Percentiles rank a stretch among this genome's conserved stretches.
Evolutionary conservation across 2,329 filamentous ascomycete species (phyloP).

Genomic region (Stagonosporopsis cucurbitacearum): DNA sequence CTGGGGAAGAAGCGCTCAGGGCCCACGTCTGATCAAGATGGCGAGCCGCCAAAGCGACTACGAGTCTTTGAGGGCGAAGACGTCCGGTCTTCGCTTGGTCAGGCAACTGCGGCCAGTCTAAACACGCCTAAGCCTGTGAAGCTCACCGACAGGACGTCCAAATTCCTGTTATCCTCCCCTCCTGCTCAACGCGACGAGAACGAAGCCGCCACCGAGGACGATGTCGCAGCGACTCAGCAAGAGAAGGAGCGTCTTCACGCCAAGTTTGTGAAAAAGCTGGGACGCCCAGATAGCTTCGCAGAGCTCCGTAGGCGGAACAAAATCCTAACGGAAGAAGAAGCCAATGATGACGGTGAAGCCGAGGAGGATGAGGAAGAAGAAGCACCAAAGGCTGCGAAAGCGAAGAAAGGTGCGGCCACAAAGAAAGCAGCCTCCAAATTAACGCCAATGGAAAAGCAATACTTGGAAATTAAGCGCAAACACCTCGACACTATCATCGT

Average conservation of each 20-base stretch:
- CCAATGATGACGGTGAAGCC: conserved; percentile 56
- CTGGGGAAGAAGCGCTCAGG: conserved; percentile 35
- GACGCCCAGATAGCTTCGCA: conserved; percentile 80
- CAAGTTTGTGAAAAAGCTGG: conserved; percentile 89
- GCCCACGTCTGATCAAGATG: conserved; percentile 50
- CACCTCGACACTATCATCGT: conserved; percentile 89
- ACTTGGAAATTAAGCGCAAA: conserved; percentile 90
- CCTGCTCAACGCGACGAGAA: conserved; percentile 45
- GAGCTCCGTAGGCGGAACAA: conserved; percentile 68
- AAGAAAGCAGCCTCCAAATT: conserved; percentile 84
- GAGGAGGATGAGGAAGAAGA: conserved; percentile 66
- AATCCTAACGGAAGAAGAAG: conserved; percentile 61
- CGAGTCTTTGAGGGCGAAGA: conserved; percentile 27
- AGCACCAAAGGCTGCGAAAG: conserved; percentile 57
- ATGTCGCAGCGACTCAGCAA: conserved; percentile 61
- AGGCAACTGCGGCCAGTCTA: conserved; percentile 30
- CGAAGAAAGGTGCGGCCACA: conserved; percentile 56
- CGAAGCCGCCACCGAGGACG: conserved; percentile 50
- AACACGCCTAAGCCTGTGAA: conserved; percentile 44
- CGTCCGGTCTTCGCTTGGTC: conserved; percentile 30
- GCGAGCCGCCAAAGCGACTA: conserved; percentile 51
- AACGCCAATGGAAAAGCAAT: conserved; percentile 92
- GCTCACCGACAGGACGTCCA: conserved; percentile 60
- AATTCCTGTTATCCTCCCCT: conserved; percentile 65
- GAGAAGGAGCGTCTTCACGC: conserved; percentile 76